Conservation (phyloP, 768 basidiomycete species). For the Serendipita indica region DNA sequence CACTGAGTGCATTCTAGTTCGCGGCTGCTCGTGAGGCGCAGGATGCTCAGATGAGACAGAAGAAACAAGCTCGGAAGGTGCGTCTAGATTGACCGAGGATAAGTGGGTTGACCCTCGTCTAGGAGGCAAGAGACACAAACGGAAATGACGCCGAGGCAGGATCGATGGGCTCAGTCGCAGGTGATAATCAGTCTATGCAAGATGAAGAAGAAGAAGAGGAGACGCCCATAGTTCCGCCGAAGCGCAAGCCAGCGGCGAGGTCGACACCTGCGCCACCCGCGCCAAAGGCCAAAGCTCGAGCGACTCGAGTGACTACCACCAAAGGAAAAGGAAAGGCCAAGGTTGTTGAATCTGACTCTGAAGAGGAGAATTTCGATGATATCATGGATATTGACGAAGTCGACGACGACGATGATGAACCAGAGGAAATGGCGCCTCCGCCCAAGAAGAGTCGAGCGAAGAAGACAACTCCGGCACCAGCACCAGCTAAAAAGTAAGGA, state of each 20-base stretch:
- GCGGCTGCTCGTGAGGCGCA: too few relatives aligned
- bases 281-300: conserved; percentile 23
- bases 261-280: conserved; percentile 25
- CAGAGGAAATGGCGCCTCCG: conserved; percentile 29
- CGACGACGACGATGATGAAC: conserved; percentile 36
- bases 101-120: too few relatives aligned
- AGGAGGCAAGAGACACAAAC: conserved; percentile 25
- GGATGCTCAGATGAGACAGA: background rate
- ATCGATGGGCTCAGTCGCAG: conserved; percentile 57
- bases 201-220: conserved; percentile 27
- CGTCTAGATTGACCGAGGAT: too few relatives aligned
- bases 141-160: conserved; percentile 38
- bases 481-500: conserved; percentile 24
- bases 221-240: conserved; percentile 17
- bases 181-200: conserved; percentile 49
- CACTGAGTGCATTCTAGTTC: conserved; percentile 30
- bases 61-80: conserved; percentile 1
- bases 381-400: conserved; percentile 42
- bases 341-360: conserved; percentile 20
- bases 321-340: conserved; percentile 43
- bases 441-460: conserved; percentile 46
- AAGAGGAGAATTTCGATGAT: conserved; percentile 30
- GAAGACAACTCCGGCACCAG: too few relatives aligned
- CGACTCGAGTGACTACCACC: conserved; percentile 24
- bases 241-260: conserved; percentile 22